These are phyloP conservation scores for Suillus discolor DNA, from an alignment of 768 basidiomycete species.

Conservation along the genomic window DNA sequence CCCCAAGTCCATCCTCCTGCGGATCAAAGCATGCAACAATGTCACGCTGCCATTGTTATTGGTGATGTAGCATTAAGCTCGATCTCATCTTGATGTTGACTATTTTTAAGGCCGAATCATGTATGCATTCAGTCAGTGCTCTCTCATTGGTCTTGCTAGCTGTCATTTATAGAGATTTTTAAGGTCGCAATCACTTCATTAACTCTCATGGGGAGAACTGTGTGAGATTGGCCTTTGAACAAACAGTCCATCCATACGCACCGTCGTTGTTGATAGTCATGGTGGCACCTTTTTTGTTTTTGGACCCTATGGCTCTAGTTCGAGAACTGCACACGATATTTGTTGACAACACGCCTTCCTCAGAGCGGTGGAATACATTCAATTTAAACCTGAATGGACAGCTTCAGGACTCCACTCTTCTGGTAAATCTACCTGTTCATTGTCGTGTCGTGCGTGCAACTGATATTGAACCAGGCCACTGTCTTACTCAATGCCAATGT, in stretches of 20 bases:
- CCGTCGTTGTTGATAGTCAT: slow-evolving; percentile 40
- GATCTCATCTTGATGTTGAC: slow-evolving; percentile 9
- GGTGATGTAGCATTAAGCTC: slow-evolving; percentile 16
- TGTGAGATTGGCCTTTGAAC: slow-evolving; percentile 41
- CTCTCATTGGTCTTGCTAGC: neutral
- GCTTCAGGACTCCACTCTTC: slow-evolving; percentile 54
- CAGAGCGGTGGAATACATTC: slow-evolving; percentile 46
- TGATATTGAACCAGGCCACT: slow-evolving; percentile 37
- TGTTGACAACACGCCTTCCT: slow-evolving; percentile 46
- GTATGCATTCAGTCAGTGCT: slow-evolving; percentile 31
- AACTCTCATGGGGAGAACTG: slow-evolving; percentile 47
- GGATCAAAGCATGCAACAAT: slow-evolving; percentile 6
- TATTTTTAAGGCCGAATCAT: slow-evolving; percentile 31
- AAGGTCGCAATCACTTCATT: slow-evolving; percentile 38
- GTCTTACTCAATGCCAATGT: slow-evolving; percentile 56
- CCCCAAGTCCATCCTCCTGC: neutral
- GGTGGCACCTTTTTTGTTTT: slow-evolving; percentile 50
- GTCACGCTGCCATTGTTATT: slow-evolving; percentile 25
- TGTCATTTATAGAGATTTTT: neutral
- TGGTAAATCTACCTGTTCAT: slow-evolving; percentile 38
- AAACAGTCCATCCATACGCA: slow-evolving; percentile 32
- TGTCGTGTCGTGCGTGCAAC: neutral
- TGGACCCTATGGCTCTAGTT: slow-evolving; percentile 49
- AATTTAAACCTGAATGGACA: slow-evolving; percentile 47
- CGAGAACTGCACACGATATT: slow-evolving; percentile 48